Percentiles rank a stretch among this genome's conserved stretches.
Conservation (phyloP, 2,329 filamentous ascomycete genomes). For the Westerdykella sp. region DNA sequence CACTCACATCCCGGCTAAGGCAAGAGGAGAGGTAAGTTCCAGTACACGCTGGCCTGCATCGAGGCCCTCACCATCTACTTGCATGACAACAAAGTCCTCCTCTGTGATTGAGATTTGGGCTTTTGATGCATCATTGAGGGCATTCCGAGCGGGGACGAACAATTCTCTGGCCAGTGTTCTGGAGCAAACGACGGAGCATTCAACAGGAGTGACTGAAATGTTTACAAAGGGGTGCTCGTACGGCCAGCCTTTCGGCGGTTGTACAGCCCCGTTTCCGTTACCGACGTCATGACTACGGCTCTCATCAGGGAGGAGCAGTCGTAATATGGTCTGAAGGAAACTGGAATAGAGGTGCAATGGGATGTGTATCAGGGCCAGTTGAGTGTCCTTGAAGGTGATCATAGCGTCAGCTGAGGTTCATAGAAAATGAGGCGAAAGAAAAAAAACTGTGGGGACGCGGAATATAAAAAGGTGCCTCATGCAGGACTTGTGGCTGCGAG, state of each 20-base stretch:
- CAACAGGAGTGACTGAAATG: slow-evolving; percentile 83
- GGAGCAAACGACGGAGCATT: slow-evolving; percentile 88
- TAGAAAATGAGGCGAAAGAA: slow-evolving; percentile 9
- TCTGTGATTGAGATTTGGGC: slow-evolving; percentile 63
- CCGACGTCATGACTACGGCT: slow-evolving; percentile 24
- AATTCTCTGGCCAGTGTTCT: slow-evolving; percentile 65
- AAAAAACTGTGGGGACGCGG: slow-evolving; percentile 17
- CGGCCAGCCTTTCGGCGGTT: slow-evolving; percentile 39
- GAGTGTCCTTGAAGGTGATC: slow-evolving; percentile 62
- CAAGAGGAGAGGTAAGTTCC: slow-evolving; percentile 83
- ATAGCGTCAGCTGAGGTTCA: slow-evolving; percentile 29
- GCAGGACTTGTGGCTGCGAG: slow-evolving; percentile 22
- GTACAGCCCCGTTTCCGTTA: slow-evolving; percentile 28
- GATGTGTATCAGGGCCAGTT: slow-evolving; percentile 83
- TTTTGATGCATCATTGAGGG: slow-evolving; percentile 47
- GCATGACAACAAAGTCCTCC: slow-evolving; percentile 82
- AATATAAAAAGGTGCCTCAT: slow-evolving; percentile 28
- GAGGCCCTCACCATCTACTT: slow-evolving; percentile 81
- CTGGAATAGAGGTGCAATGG: slow-evolving; percentile 69
- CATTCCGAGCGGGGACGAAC: slow-evolving; percentile 65
- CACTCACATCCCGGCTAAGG: slow-evolving; percentile 74
- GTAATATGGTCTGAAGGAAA: slow-evolving; percentile 82
- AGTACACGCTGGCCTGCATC: slow-evolving; percentile 88
- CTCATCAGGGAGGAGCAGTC: slow-evolving; percentile 64
- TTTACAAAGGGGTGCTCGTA: slow-evolving; percentile 77